Conservation (phyloP, 2,329 filamentous ascomycete genomes). For the Penicillium psychrosexuale region DNA sequence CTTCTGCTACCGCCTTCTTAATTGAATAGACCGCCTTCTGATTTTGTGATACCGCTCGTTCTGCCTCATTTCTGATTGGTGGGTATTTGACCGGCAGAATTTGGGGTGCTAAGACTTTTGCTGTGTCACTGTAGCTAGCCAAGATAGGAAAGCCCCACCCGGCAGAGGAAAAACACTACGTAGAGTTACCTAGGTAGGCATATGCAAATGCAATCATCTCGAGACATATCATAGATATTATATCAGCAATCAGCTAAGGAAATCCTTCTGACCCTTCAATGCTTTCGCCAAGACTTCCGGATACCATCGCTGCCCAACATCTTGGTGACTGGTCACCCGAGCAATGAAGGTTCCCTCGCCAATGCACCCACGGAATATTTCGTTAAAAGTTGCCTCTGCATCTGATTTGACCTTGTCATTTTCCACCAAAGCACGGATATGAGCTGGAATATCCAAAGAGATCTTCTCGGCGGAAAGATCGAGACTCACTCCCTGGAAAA, state of each 20-base stretch:
- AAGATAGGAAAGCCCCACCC: too few relatives aligned
- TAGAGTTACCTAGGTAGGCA: neutral
- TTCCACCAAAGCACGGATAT: constrained; percentile 30
- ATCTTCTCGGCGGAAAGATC: constrained; percentile 33
- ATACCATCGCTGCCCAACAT: constrained; percentile 39
- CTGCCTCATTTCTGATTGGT: too few relatives aligned
- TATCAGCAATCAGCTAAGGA: constrained; percentile 1
- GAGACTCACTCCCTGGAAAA: constrained; percentile 37
- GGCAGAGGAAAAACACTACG: too few relatives aligned
- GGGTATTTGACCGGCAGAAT: too few relatives aligned
- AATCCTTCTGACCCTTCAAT: constrained; percentile 26
- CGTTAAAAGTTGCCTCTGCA: constrained; percentile 37
- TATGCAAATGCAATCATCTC: neutral
- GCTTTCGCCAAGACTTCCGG: constrained; percentile 33
- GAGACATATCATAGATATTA: too few relatives aligned
- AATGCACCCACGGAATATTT: constrained; percentile 30
- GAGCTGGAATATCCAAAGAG: constrained; percentile 28
- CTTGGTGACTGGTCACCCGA: constrained; percentile 38
- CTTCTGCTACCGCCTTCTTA: too few relatives aligned
- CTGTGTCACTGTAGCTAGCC: too few relatives aligned
- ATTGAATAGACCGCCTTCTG: too few relatives aligned
- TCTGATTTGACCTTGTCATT: constrained; percentile 36
- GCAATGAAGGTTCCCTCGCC: constrained; percentile 37
- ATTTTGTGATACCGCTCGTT: too few relatives aligned
- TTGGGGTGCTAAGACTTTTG: too few relatives aligned